Evolutionary conservation across 768 basidiomycete species (phyloP).

Genomic region (Suillus subaureus): DNA sequence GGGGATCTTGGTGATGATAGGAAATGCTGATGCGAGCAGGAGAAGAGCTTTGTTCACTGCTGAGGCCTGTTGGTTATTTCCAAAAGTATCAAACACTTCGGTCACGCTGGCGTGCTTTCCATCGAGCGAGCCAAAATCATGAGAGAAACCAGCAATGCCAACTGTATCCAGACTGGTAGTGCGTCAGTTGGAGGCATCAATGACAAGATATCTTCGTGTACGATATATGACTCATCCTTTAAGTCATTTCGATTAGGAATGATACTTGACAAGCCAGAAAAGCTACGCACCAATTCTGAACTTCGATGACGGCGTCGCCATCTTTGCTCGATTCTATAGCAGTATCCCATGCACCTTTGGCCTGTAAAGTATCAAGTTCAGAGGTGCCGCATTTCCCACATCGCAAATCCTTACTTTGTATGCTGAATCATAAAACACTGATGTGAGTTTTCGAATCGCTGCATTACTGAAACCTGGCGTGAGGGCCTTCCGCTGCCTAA

Average conservation of each 20-base stretch:
- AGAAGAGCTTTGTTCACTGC: constrained; percentile 26
- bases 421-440: constrained; percentile 43
- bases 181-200: background rate
- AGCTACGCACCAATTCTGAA: constrained; percentile 33
- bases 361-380: constrained; percentile 16
- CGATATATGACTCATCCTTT: constrained; percentile 40
- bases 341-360: constrained; percentile 32
- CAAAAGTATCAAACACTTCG: constrained; percentile 42
- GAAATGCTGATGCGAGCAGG: background rate
- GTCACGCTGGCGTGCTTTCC: constrained; percentile 46
- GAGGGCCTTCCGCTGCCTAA: constrained; percentile 39
- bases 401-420: constrained; percentile 37
- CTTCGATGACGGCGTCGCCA: constrained; percentile 36
- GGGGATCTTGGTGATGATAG: background rate
- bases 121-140: constrained; percentile 56
- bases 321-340: constrained; percentile 24
- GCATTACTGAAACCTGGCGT: constrained; percentile 45
- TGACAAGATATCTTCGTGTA: constrained; percentile 14
- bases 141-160: constrained; percentile 61
- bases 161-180: constrained; percentile 54
- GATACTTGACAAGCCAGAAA: background rate
- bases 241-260: background rate
- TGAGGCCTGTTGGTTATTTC: constrained; percentile 19
- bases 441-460: constrained; percentile 38
- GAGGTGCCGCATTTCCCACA: background rate